phyloP scores from a whole-genome alignment of 176 grass and related monocot genomes.

The Rhynchospora breviuscula region DNA sequence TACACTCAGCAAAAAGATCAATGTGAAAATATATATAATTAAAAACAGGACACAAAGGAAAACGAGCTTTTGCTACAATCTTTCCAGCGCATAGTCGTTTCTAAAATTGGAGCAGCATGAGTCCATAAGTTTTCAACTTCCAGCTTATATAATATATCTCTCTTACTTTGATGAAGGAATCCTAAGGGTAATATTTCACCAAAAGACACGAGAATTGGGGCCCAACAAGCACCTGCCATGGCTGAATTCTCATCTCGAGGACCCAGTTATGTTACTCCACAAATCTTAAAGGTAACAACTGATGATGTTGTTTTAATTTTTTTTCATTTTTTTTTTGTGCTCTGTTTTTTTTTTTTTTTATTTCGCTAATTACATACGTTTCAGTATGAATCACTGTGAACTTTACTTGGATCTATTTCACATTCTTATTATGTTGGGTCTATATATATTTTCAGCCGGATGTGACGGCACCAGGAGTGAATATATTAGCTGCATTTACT shows the following conservation, averaged over 20 bases:
- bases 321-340: too few relatives aligned
- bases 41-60: background rate
- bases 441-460: slow-evolving; percentile 31
- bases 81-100: background rate
- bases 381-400: background rate
- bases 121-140: background rate
- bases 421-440: background rate
- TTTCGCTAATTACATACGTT: background rate
- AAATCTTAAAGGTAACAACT: slow-evolving; percentile 42
- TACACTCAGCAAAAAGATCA: background rate
- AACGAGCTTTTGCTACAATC: background rate
- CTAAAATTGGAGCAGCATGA: too few relatives aligned
- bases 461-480: background rate
- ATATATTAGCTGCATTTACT: slow-evolving; percentile 64
- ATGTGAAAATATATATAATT: too few relatives aligned
- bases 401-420: background rate
- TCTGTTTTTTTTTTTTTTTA: background rate
- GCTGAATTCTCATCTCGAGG: slow-evolving; percentile 57
- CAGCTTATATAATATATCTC: background rate
- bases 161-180: background rate
- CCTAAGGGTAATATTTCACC: slow-evolving; percentile 59
- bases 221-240: slow-evolving; percentile 46
- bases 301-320: too few relatives aligned
- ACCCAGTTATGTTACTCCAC: slow-evolving; percentile 43
- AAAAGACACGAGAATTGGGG: slow-evolving; percentile 40